Conservation (phyloP, 2,329 filamentous ascomycete genomes). For the Apiospora kogelbergensis region DNA sequence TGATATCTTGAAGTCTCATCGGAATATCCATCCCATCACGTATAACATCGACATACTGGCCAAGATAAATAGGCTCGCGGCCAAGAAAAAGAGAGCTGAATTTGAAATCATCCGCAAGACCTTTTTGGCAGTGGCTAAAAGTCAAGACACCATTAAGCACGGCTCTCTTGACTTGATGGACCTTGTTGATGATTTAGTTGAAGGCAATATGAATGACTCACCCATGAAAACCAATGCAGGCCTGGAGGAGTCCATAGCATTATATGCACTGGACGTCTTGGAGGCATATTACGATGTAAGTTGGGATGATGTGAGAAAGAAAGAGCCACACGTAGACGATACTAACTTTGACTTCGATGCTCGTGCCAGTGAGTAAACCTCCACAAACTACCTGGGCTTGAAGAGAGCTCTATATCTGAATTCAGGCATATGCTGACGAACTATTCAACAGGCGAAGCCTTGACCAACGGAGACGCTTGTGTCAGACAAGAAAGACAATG, state of each 20-base stretch:
- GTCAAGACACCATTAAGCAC: not conserved
- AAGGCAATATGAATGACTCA: not conserved
- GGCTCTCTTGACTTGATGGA: not conserved
- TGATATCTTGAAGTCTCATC: constrained; percentile 28
- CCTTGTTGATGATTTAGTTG: not conserved
- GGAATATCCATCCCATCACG: constrained; percentile 36
- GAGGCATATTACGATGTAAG: constrained; percentile 35
- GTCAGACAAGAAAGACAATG: not conserved
- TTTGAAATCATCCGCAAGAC: not conserved
- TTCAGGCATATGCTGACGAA: not conserved
- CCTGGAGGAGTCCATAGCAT: constrained; percentile 24
- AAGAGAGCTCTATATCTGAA: not conserved
- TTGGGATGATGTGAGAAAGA: not conserved
- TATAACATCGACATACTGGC: constrained; percentile 26
- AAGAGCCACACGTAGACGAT: not conserved
- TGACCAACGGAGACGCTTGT: no score
- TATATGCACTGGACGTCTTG: constrained; percentile 34
- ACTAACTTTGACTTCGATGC: constrained; percentile 23
- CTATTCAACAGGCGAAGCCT: not conserved
- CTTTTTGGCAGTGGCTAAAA: not conserved
- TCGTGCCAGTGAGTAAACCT: not conserved
- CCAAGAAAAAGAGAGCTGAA: no score
- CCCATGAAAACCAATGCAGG: constrained; percentile 22
- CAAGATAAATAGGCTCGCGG: no score
- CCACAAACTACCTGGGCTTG: not conserved